phyloP scores from a whole-genome alignment of 1,284 basidiomycete genomes.

The Cryptococcus sp. region DNA sequence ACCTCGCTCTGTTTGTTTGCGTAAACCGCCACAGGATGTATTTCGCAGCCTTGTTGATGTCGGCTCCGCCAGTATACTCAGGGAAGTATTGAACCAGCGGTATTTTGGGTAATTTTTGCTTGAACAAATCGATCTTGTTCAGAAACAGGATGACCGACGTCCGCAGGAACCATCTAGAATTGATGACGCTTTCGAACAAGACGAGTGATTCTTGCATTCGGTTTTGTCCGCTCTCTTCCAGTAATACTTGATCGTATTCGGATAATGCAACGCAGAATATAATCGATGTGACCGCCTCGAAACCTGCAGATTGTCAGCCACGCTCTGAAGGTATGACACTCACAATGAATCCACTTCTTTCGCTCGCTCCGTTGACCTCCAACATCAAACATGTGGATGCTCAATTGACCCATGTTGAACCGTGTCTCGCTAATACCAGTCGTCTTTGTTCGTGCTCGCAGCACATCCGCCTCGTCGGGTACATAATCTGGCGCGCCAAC shows the following conservation, averaged over 20 bases:
- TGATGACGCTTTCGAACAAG: constrained; percentile 93
- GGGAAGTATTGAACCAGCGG: constrained; percentile 89
- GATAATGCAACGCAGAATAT: constrained; percentile 92
- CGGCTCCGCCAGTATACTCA: constrained; percentile 84
- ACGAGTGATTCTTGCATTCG: constrained; percentile 93
- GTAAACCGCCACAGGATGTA: constrained; percentile 98
- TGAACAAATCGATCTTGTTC: constrained; percentile 97
- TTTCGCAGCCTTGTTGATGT: constrained; percentile 97
- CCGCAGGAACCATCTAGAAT: constrained; percentile 94
- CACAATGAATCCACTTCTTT: constrained; percentile 91
- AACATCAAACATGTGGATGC: constrained; percentile 81
- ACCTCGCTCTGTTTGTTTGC: constrained; percentile 83
- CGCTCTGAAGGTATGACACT: constrained; percentile 17
- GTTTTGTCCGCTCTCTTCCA: constrained; percentile 76
- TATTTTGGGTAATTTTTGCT: constrained; percentile 81
- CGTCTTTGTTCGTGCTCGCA: constrained; percentile 86
- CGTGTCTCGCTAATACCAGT: constrained; percentile 91
- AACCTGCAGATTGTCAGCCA: constrained; percentile 50
- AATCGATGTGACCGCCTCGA: constrained; percentile 92
- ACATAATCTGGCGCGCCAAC: constrained; percentile 79
- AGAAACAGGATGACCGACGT: constrained; percentile 91
- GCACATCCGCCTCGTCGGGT: constrained; percentile 84
- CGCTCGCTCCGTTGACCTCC: constrained; percentile 90
- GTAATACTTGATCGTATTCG: constrained; percentile 88
- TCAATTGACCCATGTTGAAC: constrained; percentile 56